These are phyloP conservation scores for Pseudogymnoascus sp. DNA, from an alignment of 2,329 filamentous ascomycete genomes.

Conservation along the genomic window DNA sequence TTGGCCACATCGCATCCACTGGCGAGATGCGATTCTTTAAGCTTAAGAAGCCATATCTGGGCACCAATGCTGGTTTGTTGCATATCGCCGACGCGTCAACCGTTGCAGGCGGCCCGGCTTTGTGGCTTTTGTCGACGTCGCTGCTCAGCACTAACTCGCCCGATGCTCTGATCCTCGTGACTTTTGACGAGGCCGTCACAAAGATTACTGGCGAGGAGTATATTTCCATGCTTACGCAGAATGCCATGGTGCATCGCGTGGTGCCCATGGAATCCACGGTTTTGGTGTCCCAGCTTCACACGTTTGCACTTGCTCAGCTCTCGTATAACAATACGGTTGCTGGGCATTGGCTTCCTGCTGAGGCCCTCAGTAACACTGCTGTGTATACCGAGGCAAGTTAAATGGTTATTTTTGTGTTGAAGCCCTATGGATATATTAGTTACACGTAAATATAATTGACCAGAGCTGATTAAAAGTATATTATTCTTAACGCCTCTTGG, in stretches of 20 bases:
- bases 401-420: not conserved
- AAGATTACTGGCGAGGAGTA: constrained; percentile 9
- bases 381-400: constrained; percentile 6
- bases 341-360: constrained; percentile 1
- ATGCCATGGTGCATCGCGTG: constrained; percentile 10
- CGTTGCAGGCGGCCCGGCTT: constrained; percentile 7
- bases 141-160: not conserved
- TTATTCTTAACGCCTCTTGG: no score
- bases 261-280: constrained; percentile 1
- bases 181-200: not conserved
- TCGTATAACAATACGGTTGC: constrained; percentile 5
- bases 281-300: constrained; percentile 10
- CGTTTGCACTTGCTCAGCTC: constrained; percentile 7
- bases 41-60: constrained; percentile 1
- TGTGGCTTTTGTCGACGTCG: constrained; percentile 11
- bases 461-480: not conserved
- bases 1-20: constrained; percentile 11
- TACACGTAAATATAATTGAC: not conserved
- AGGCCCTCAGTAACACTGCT: not conserved
- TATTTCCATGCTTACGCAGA: constrained; percentile 10
- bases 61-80: constrained; percentile 5
- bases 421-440: not conserved
- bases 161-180: constrained; percentile 6
- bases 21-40: constrained; percentile 9
- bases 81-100: constrained; percentile 9